Evolutionary conservation across 352 stramenopile genomes (phyloP).

Genomic region (Halophytophthora batemanensis): DNA sequence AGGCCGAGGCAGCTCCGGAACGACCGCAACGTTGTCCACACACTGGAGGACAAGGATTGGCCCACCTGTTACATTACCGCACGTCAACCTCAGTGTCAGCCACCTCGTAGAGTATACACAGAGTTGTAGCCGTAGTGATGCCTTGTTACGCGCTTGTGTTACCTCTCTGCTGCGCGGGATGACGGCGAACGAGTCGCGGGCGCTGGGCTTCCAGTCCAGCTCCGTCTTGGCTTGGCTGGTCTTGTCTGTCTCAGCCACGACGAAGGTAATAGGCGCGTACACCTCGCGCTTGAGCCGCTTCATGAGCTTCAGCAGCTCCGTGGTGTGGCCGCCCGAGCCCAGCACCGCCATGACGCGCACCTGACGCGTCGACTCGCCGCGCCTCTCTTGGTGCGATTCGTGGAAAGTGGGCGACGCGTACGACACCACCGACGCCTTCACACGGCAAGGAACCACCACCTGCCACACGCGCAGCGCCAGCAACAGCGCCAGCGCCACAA

Average conservation of each 20-base stretch:
- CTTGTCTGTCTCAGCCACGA: constrained; percentile 90
- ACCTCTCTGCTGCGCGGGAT: constrained; percentile 93
- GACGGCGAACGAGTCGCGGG: constrained; percentile 50
- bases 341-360: constrained; percentile 80
- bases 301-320: constrained; percentile 94
- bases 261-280: constrained; percentile 88
- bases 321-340: constrained; percentile 91
- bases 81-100: constrained; percentile 2
- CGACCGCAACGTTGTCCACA: constrained; percentile 84
- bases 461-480: constrained; percentile 30
- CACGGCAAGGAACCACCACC: constrained; percentile 20
- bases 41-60: constrained; percentile 89
- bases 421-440: constrained; percentile 18
- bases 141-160: neutral
- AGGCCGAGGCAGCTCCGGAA: constrained; percentile 73
- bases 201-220: constrained; percentile 55
- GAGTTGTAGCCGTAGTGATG: neutral
- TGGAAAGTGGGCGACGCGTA: constrained; percentile 23
- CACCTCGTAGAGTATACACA: too few species aligned
- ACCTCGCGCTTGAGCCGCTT: constrained; percentile 68
- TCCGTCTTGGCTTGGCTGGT: constrained; percentile 82
- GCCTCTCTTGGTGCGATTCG: constrained; percentile 4
- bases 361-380: neutral
- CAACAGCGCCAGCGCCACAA: constrained; percentile 19
- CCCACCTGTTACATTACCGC: constrained; percentile 59